Evolutionary conservation across 192 early-diverging fungal species (phyloP).

Genomic region (Allomyces javanicus): DNA sequence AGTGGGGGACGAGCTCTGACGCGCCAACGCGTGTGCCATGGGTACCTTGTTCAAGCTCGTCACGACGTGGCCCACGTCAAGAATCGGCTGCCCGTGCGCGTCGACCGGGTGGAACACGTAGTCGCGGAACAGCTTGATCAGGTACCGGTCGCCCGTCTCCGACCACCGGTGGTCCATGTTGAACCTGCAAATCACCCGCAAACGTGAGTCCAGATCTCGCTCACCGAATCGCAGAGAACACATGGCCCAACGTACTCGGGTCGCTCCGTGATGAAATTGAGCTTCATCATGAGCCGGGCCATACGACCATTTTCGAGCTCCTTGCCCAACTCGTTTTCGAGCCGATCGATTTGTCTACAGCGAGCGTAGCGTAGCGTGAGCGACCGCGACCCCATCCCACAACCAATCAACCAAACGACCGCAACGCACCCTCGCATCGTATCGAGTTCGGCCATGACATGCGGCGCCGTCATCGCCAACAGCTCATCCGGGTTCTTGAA

Average conservation of each 20-base stretch:
- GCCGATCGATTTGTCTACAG: conserved; percentile 49
- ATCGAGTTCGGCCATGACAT: conserved; percentile 20
- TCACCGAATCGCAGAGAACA: conserved; percentile 9
- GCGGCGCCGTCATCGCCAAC: conserved; percentile 40
- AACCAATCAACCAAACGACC: neutral
- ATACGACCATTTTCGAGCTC: conserved; percentile 88
- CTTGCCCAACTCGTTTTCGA: conserved; percentile 52
- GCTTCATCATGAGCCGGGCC: conserved; percentile 67
- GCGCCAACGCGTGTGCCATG: neutral
- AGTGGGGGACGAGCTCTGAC: neutral
- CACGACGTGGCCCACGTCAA: conserved; percentile 83
- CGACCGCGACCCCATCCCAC: neutral
- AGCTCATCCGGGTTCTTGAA: conserved; percentile 64
- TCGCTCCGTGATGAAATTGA: conserved; percentile 83
- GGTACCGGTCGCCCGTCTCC: conserved; percentile 93
- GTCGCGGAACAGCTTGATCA: conserved; percentile 93
- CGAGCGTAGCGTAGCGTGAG: neutral
- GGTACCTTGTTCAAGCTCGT: conserved; percentile 84
- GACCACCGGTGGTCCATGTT: conserved; percentile 83
- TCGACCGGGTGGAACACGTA: conserved; percentile 94
- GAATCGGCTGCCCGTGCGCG: conserved; percentile 49
- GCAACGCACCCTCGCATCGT: conserved; percentile 1
- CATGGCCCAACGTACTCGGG: conserved; percentile 38
- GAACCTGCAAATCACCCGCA: conserved; percentile 26
- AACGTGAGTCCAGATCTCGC: neutral